Percentiles rank a stretch among this genome's conserved stretches.
Evolutionary conservation across 805 yeast species (phyloP).

Genomic region (Grigorovia transvaalensis): DNA sequence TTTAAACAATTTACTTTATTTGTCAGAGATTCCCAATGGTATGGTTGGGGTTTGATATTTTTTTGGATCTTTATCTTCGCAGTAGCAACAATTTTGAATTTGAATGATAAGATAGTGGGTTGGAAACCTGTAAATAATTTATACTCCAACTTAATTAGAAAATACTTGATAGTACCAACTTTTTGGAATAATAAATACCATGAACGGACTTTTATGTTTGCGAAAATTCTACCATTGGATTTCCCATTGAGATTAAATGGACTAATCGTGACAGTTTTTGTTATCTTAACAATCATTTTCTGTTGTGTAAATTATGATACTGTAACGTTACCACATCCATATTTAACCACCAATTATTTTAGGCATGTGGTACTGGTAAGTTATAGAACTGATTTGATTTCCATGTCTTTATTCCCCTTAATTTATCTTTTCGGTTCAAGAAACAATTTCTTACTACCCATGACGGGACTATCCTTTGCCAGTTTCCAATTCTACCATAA

Average conservation of each 20-base stretch:
- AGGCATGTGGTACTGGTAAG: constrained; percentile 34
- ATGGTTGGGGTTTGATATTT: constrained; percentile 38
- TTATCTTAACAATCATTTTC: constrained; percentile 25
- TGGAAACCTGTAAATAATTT: constrained; percentile 11
- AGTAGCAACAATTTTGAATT: constrained; percentile 25
- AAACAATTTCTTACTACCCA: constrained; percentile 52
- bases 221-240: constrained; percentile 21
- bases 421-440: constrained; percentile 59
- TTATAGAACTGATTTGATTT: constrained; percentile 44
- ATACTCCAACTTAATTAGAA: constrained; percentile 14
- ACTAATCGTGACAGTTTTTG: constrained; percentile 25
- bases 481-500: constrained; percentile 57
- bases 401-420: constrained; percentile 45
- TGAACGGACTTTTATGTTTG: constrained; percentile 14
- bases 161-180: constrained; percentile 22
- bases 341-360: constrained; percentile 24
- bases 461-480: constrained; percentile 53
- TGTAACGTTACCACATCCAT: constrained; percentile 32
- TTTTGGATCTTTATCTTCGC: constrained; percentile 32
- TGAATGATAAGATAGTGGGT: constrained; percentile 20
- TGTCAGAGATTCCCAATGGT: constrained; percentile 32
- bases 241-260: constrained; percentile 26
- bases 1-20: constrained; percentile 31
- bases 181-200: constrained; percentile 11
- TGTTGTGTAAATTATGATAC: constrained; percentile 28